Evolutionary conservation across 257 asterid genomes (phyloP), one percentile per base, ranked within the genome.

Genomic region (Fraxinus americana): DNA sequence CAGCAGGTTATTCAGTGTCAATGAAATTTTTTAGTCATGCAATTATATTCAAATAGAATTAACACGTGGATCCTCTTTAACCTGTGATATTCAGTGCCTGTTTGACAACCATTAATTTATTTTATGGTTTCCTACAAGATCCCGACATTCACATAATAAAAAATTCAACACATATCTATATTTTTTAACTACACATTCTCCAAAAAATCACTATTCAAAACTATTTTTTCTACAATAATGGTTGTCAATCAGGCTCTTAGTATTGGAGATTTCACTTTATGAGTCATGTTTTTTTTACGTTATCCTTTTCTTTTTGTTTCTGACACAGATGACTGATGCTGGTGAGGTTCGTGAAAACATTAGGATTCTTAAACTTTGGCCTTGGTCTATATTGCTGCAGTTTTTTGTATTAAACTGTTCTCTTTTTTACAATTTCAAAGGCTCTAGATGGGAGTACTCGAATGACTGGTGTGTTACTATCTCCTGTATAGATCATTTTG

Each of bases 241-340:
- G 36, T 34, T 34, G 36, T 34, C 36, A 34, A 34, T 4, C 6
- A 34, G 36, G 36, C 36, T 34, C 0, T 34, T 5, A 34, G 36
- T 34, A 34, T 34, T 16, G n/a, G 7, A 16, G 59, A n/a, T 14
- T 48, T 16, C 59, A 48, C 59, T 48, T 14, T 41, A 1, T 16
- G 59, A 17, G 14, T 38, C 57, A 27, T 52, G 5, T 8, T 39
- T 68, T 48, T 48, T 48, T 45, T 7, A 72, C 23, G 73, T 66
- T 48, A 48, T 48, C 57, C n/a, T 41, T 21, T 71, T 16, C 68
- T 34, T 32, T 50, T n/a, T 43, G 32, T 39, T 38, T 79, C 67
- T 36, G 76, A 50, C 13, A 27, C 91, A 89, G 98, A 92, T 92
- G 98, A 91, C 94, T 11, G 91, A 89, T 88, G 98, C 59, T 48